Evolutionary conservation across 2,329 filamentous ascomycete species (phyloP).

Genomic region (Fusarium staphyleae): DNA sequence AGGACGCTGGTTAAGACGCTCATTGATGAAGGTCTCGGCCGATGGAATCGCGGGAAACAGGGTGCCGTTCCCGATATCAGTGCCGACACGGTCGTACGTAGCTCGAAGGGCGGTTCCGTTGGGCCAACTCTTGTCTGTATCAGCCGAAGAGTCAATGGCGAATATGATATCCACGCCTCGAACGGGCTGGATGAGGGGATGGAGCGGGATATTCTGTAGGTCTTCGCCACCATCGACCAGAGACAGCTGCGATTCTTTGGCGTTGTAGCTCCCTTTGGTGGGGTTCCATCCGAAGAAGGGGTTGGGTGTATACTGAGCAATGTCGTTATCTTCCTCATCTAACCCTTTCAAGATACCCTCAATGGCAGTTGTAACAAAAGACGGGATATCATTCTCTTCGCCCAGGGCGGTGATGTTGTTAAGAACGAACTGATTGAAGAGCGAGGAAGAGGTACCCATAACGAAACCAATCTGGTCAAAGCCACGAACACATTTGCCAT

Average conservation of each 20-base stretch:
- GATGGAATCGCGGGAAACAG: slow-evolving; percentile 65
- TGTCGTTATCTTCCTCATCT: slow-evolving; percentile 70
- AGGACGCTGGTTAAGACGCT: slow-evolving; percentile 64
- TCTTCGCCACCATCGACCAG: slow-evolving; percentile 84
- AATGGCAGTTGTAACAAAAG: slow-evolving; percentile 52
- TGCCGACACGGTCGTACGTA: slow-evolving; percentile 60
- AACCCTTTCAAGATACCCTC: slow-evolving; percentile 58
- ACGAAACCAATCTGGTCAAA: slow-evolving; percentile 81
- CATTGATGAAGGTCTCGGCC: slow-evolving; percentile 60
- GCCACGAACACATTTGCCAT: slow-evolving; percentile 59
- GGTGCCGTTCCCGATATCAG: slow-evolving; percentile 56
- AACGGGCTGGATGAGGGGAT: slow-evolving; percentile 60
- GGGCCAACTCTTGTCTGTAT: slow-evolving; percentile 63
- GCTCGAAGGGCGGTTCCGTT: slow-evolving; percentile 64
- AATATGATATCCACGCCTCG: slow-evolving; percentile 66
- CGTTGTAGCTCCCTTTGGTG: slow-evolving; percentile 46
- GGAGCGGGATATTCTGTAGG: slow-evolving; percentile 77
- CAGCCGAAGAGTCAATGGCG: slow-evolving; percentile 69
- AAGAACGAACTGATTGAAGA: slow-evolving; percentile 75
- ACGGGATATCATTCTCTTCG: slow-evolving; percentile 48
- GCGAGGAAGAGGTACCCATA: slow-evolving; percentile 79
- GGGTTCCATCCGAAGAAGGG: slow-evolving; percentile 60
- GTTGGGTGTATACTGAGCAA: slow-evolving; percentile 71
- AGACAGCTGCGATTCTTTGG: slow-evolving; percentile 62
- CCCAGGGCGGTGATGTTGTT: slow-evolving; percentile 53